These are phyloP conservation scores for Colletotrichum tamarilloi DNA, from an alignment of 2,329 filamentous ascomycete species.

Conservation along the genomic window DNA sequence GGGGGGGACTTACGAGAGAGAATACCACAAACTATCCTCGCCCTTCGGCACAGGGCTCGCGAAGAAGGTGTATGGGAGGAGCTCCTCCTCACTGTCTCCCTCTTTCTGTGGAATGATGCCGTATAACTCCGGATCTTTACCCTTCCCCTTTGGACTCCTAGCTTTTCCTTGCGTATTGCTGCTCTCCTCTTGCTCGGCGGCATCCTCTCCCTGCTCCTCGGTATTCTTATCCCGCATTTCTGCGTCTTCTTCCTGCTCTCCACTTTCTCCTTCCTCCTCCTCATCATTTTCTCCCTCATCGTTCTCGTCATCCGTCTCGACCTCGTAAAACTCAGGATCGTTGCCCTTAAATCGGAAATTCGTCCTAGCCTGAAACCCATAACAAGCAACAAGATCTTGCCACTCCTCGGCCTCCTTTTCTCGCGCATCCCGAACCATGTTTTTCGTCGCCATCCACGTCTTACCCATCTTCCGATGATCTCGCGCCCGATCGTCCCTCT, in stretches of 20 bases:
- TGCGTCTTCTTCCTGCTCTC: too few species aligned
- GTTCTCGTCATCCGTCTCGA: too few species aligned
- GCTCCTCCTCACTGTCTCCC: neutral
- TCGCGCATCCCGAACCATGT: neutral
- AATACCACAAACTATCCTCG: conserved; percentile 24
- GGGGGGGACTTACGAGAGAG: conserved; percentile 16
- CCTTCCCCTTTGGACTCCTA: too few species aligned
- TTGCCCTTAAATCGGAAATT: neutral
- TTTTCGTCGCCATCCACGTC: neutral
- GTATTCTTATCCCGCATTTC: too few species aligned
- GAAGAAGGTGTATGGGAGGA: neutral
- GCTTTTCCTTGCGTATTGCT: too few species aligned
- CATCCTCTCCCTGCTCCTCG: too few species aligned
- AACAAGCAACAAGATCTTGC: neutral
- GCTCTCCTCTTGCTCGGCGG: too few species aligned
- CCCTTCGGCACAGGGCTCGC: neutral
- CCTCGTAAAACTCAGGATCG: too few species aligned
- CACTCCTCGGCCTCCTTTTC: neutral
- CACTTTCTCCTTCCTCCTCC: too few species aligned
- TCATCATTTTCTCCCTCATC: too few species aligned
- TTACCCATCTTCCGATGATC: neutral
- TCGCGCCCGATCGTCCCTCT: neutral
- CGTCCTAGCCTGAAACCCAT: conserved; percentile 9
- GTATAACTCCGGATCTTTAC: too few species aligned
- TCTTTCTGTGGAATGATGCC: neutral